These are phyloP conservation scores for Eucommia ulmoides DNA, from an alignment of 257 asterid genomes.

Conservation along the genomic window DNA sequence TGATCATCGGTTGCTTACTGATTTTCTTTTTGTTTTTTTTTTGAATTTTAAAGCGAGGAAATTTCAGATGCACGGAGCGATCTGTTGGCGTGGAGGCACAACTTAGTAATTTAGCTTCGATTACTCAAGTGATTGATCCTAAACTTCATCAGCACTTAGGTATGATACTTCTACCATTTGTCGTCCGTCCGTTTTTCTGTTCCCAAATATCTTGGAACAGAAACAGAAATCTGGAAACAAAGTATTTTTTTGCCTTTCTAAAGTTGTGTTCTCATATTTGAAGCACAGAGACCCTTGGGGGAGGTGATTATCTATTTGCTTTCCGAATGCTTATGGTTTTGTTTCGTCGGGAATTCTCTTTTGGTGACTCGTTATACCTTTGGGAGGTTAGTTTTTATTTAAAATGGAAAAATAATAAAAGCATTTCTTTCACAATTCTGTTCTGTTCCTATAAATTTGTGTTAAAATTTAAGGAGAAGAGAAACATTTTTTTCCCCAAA, in stretches of 20 bases:
- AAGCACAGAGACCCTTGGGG: constrained; percentile 65
- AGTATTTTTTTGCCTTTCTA: no score
- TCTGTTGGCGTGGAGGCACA: constrained; percentile 88
- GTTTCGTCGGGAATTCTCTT: constrained; percentile 92
- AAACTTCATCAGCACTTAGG: constrained; percentile 96
- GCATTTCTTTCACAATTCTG: no score
- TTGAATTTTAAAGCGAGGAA: constrained; percentile 71
- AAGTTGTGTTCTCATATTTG: constrained; percentile 10
- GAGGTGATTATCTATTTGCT: constrained; percentile 91
- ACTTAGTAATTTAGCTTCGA: constrained; percentile 69
- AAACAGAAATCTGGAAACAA: no score
- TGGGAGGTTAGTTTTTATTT: constrained; percentile 66
- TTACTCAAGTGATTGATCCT: constrained; percentile 85
- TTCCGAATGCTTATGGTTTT: constrained; percentile 93
- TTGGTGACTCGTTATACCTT: constrained; percentile 76
- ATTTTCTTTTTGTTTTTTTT: constrained; percentile 17
- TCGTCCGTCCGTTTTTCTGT: background rate
- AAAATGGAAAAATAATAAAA: no score
- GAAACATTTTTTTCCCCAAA: no score
- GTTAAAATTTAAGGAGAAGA: no score
- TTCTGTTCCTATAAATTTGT: no score
- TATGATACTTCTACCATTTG: constrained; percentile 17
- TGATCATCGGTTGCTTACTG: background rate
- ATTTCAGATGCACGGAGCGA: constrained; percentile 86
- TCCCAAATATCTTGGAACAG: no score